phyloP scores from a whole-genome alignment of 2,329 filamentous ascomycete species.

The Clarireedia monteithiana region DNA sequence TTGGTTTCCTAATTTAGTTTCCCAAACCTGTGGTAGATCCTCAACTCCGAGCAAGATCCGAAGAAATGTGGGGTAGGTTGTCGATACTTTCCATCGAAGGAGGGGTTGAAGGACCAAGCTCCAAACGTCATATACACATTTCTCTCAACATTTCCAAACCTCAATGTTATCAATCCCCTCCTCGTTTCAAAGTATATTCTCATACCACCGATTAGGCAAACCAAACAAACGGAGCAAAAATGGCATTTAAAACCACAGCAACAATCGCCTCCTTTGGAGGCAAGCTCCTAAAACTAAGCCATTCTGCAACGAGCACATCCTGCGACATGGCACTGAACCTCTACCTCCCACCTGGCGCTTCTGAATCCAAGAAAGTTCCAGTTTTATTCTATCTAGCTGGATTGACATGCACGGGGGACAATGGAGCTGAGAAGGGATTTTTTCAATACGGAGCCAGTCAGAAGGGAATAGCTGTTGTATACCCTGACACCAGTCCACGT shows the following conservation, averaged over 20 bases:
- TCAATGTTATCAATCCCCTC: not conserved
- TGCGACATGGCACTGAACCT: constrained; percentile 92
- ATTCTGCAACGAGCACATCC: constrained; percentile 68
- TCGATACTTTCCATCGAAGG: constrained; percentile 5
- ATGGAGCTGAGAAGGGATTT: constrained; percentile 77
- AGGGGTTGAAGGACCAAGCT: constrained; percentile 18
- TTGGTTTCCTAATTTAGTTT: constrained; percentile 1
- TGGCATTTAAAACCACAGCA: constrained; percentile 84
- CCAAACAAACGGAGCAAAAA: constrained; percentile 32
- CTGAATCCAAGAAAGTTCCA: constrained; percentile 54
- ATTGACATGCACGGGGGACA: constrained; percentile 89
- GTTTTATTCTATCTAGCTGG: constrained; percentile 91
- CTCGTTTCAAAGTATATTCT: not conserved
- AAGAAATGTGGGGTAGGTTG: constrained; percentile 6
- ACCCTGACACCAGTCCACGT: constrained; percentile 92
- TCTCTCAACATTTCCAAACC: constrained; percentile 1
- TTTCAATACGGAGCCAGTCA: constrained; percentile 76
- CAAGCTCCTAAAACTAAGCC: constrained; percentile 87
- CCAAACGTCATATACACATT: constrained; percentile 21
- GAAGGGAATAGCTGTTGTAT: constrained; percentile 84
- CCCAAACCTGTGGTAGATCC: not conserved
- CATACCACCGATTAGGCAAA: not conserved
- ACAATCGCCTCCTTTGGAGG: constrained; percentile 90
- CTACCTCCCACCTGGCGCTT: constrained; percentile 71
- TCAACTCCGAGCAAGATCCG: constrained; percentile 6